A percentile compares a stretch with the other conserved stretches of the same genome.
phyloP scores from a whole-genome alignment of 1,284 basidiomycete species.

The Trichosporon faecale region DNA sequence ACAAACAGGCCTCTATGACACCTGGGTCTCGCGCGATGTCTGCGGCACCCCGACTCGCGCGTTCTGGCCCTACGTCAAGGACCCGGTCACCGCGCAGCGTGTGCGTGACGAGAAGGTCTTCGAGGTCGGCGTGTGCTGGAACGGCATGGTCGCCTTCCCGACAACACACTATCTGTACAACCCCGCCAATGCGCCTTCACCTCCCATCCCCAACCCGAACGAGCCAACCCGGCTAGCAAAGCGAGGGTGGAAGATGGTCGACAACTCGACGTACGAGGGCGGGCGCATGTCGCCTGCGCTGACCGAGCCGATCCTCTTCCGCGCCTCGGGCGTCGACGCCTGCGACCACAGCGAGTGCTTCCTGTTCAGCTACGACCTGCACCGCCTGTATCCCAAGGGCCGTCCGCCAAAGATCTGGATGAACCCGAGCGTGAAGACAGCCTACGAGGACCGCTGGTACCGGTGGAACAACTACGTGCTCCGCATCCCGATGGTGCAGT shows the following conservation, averaged over 20 bases:
- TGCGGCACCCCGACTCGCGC: conserved; percentile 53
- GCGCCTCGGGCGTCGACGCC: conserved; percentile 51
- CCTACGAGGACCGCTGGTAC: conserved; percentile 54
- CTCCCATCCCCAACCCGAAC: background rate
- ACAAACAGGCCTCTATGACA: conserved; percentile 52
- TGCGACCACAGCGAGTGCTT: conserved; percentile 61
- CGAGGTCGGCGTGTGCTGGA: conserved; percentile 59
- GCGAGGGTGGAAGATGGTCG: conserved; percentile 44
- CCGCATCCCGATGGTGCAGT: conserved; percentile 54
- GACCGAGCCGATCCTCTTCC: conserved; percentile 55
- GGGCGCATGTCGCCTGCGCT: conserved; percentile 44
- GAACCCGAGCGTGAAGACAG: conserved; percentile 55
- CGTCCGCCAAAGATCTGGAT: conserved; percentile 53
- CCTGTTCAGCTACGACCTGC: conserved; percentile 59
- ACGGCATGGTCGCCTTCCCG: conserved; percentile 54
- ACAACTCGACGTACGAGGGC: conserved; percentile 39
- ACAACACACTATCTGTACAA: conserved; percentile 55
- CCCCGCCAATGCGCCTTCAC: conserved; percentile 43
- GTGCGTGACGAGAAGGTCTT: conserved; percentile 54
- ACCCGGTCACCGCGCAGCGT: conserved; percentile 46
- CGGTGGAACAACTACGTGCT: conserved; percentile 57
- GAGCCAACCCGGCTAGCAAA: background rate
- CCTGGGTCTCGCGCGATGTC: conserved; percentile 56
- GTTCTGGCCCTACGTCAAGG: conserved; percentile 60
- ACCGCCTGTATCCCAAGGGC: conserved; percentile 54